Evolutionary conservation across 2,329 filamentous ascomycete genomes (phyloP), one percentile per base, ranked within the genome.

Genomic region (Raffaelea arxii): DNA sequence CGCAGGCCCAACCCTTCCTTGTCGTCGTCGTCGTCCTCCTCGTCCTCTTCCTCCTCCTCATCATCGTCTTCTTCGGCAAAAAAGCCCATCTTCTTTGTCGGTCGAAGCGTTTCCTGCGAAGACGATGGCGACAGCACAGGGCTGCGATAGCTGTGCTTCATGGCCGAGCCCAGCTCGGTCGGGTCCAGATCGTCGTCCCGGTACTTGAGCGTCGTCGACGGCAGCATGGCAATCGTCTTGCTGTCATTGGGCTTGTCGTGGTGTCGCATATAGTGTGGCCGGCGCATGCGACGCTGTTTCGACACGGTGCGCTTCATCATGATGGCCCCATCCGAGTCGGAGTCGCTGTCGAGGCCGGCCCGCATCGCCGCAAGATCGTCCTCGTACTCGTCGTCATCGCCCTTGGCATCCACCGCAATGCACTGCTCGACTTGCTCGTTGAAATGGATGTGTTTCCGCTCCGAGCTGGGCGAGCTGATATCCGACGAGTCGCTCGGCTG

Each of bases 381-480:
- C 22, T 80, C 75, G 12, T 87, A 80, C 11, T 85, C 80, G 24
- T 85, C 80, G 41, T 90, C 84, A 22, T 83, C 82, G 53, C 86
- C 80, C 66, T 94, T 94, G 55, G 80, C 75, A 27, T 97, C 90
- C 25, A 98, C 79, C 7, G 92, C 92, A 53, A 96, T 96, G 62
- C 90, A 96, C 62, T 97, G 91, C 61, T 90, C 83, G 3, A 98
- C 92, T 65, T 91, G 86, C 59, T 96, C 86, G 60, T 96, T 92
- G 64, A 98, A 98, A 59, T 94, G 87, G 54, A 98, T 97, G 61
- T 95, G 91, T 50, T 82, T 89, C 58, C 80, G 77, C 57, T 84
- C 82, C 7, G 77, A 64, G 68, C 78, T 66, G 49, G 88, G 65
- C 60, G 82, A 72, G 64, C 71, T 56, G 14, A 78, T 54, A n/a